Evolutionary conservation across 164 flowering plant genomes (phyloP).

Genomic region (Brasenia schreberi): DNA sequence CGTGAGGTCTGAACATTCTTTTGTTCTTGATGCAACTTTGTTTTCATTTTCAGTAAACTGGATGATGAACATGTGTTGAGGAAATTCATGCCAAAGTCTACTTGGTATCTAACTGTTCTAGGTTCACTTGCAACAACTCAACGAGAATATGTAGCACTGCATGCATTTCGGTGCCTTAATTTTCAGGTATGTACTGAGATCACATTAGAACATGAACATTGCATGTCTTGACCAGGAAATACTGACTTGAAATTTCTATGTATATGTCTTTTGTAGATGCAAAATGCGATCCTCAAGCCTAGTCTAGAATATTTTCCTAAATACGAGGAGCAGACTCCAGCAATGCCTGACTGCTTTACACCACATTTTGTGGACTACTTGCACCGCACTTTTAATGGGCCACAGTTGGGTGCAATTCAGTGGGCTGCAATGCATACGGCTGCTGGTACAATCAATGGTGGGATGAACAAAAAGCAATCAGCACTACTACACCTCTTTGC

Average conservation of each 20-base stretch:
- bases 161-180: slow-evolving; percentile 90
- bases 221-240: background rate
- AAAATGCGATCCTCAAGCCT: slow-evolving; percentile 88
- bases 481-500: slow-evolving; percentile 79
- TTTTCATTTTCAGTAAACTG: slow-evolving; percentile 29
- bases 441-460: slow-evolving; percentile 69
- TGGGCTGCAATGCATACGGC: slow-evolving; percentile 99
- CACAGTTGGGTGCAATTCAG: slow-evolving; percentile 88
- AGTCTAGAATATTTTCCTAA: slow-evolving; percentile 89
- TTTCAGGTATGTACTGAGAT: slow-evolving; percentile 36
- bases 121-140: slow-evolving; percentile 97
- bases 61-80: slow-evolving; percentile 54
- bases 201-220: background rate
- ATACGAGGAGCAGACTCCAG: slow-evolving; percentile 82
- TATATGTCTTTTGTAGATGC: slow-evolving; percentile 47
- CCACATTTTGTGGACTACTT: slow-evolving; percentile 69
- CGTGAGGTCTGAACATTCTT: background rate
- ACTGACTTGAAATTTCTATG: background rate
- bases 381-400: slow-evolving; percentile 65
- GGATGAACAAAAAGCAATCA: slow-evolving; percentile 67
- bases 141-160: slow-evolving; percentile 87
- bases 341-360: slow-evolving; percentile 96
- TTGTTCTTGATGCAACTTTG: background rate
- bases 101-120: slow-evolving; percentile 85
- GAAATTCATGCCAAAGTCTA: slow-evolving; percentile 56